Evolutionary conservation across 768 basidiomycete species (phyloP).

Genomic region (Solioccasus polychromus): DNA sequence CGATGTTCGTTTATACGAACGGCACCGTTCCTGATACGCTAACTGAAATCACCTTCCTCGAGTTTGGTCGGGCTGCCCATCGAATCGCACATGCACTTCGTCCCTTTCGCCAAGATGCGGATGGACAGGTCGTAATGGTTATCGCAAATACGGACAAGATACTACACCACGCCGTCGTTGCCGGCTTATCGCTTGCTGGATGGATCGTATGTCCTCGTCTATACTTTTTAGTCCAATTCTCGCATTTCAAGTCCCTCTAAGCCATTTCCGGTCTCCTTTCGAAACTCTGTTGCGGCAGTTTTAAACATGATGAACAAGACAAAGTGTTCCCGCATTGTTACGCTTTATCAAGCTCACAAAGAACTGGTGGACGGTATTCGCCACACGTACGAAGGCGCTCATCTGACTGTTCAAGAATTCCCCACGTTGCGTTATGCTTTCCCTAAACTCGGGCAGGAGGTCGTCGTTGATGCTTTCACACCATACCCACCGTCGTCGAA

Average conservation of each 20-base stretch:
- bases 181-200: slow-evolving; percentile 40
- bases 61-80: slow-evolving; percentile 30
- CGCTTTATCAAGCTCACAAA: slow-evolving; percentile 18
- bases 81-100: slow-evolving; percentile 40
- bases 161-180: slow-evolving; percentile 31
- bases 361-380: slow-evolving; percentile 12
- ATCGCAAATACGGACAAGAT: slow-evolving; percentile 32
- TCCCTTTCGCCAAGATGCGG: slow-evolving; percentile 28
- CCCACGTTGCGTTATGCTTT: slow-evolving; percentile 31
- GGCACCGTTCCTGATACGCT: slow-evolving; percentile 4
- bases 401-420: slow-evolving; percentile 16
- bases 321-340: slow-evolving; percentile 18
- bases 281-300: slow-evolving; percentile 43
- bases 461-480: slow-evolving; percentile 12
- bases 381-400: background rate
- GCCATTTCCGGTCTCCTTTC: slow-evolving; percentile 37
- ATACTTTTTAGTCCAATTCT: slow-evolving; percentile 21
- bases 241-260: slow-evolving; percentile 8
- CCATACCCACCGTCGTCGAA: slow-evolving; percentile 13
- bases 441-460: slow-evolving; percentile 39
- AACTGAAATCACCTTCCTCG: slow-evolving; percentile 25
- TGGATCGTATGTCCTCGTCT: slow-evolving; percentile 24
- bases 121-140: slow-evolving; percentile 20
- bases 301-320: slow-evolving; percentile 22
- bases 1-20: slow-evolving; percentile 18